phyloP scores from a whole-genome alignment of 2,329 filamentous ascomycete species.

The Sporothrix mexicana region DNA sequence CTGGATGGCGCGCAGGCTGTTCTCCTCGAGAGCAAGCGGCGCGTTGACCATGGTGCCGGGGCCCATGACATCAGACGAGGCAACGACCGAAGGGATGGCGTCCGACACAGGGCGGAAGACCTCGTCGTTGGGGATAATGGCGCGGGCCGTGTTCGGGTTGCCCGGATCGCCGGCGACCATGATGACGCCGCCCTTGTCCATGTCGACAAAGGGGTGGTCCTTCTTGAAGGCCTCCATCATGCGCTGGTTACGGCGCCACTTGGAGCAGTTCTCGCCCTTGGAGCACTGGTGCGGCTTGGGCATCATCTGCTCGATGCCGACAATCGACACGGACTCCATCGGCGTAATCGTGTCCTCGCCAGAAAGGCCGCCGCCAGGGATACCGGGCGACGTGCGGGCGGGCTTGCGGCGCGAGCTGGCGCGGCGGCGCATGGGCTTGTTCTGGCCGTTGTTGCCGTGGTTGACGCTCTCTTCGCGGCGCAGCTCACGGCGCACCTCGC shows the following conservation, averaged over 20 bases:
- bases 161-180: slow-evolving; percentile 80
- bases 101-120: slow-evolving; percentile 73
- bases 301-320: slow-evolving; percentile 87
- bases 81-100: slow-evolving; percentile 79
- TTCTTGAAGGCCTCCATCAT: slow-evolving; percentile 76
- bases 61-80: slow-evolving; percentile 88
- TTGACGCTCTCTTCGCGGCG: slow-evolving; percentile 40
- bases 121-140: slow-evolving; percentile 57
- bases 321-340: slow-evolving; percentile 85
- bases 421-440: slow-evolving; percentile 46
- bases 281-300: slow-evolving; percentile 83
- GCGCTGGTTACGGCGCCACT: slow-evolving; percentile 80
- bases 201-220: slow-evolving; percentile 72
- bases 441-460: slow-evolving; percentile 23
- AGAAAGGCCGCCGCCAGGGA: slow-evolving; percentile 34
- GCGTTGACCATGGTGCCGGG: slow-evolving; percentile 60
- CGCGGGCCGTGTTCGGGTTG: slow-evolving; percentile 69
- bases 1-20: slow-evolving; percentile 71
- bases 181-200: slow-evolving; percentile 66
- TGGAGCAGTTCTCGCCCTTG: slow-evolving; percentile 84
- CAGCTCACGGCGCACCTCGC: slow-evolving; percentile 55
- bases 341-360: slow-evolving; percentile 74
- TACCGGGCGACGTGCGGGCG: slow-evolving; percentile 35
- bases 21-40: slow-evolving; percentile 74
- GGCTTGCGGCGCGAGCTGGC: slow-evolving; percentile 48